A percentile compares a stretch with the other conserved stretches of the same genome.
These are phyloP conservation scores for Fusarium pseudocircinatum DNA, from an alignment of 2,329 filamentous ascomycete genomes.

Conservation along the genomic window DNA sequence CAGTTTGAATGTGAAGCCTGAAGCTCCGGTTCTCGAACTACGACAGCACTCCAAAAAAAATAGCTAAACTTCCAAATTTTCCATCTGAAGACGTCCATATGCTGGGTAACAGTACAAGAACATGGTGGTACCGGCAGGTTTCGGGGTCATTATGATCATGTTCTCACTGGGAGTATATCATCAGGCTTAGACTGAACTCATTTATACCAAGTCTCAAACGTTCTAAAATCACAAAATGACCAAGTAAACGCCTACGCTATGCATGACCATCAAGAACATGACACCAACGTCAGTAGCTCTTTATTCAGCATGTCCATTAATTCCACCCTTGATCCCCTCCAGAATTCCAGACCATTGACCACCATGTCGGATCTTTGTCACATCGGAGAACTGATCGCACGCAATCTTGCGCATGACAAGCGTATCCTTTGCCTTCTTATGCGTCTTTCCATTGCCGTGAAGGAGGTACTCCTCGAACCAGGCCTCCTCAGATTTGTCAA, in stretches of 20 bases:
- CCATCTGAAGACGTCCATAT: background rate
- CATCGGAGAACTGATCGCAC: slow-evolving; percentile 66
- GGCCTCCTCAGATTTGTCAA: slow-evolving; percentile 74
- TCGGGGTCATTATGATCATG: background rate
- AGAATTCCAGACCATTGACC: slow-evolving; percentile 61
- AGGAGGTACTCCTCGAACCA: slow-evolving; percentile 79
- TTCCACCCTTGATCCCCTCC: slow-evolving; percentile 61
- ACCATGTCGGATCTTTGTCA: slow-evolving; percentile 54
- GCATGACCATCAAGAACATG: slow-evolving; percentile 6
- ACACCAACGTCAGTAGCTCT: background rate
- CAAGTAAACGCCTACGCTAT: slow-evolving; percentile 42
- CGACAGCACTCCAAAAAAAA: background rate
- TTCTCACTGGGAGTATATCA: no score
- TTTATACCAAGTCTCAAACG: background rate
- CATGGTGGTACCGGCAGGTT: background rate
- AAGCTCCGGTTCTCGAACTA: no score
- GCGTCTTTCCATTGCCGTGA: slow-evolving; percentile 69
- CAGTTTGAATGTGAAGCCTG: no score
- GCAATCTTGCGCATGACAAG: slow-evolving; percentile 78
- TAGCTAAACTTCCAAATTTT: background rate
- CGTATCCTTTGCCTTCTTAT: slow-evolving; percentile 76
- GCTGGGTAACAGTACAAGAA: rapidly evolving
- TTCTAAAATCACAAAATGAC: background rate
- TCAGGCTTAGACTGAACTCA: background rate
- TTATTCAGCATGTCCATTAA: slow-evolving; percentile 47